Percentiles rank a stretch among this genome's conserved stretches.
These are phyloP conservation scores for Coemansia sp. DNA, from an alignment of 192 early-diverging fungal species.

Conservation along the genomic window DNA sequence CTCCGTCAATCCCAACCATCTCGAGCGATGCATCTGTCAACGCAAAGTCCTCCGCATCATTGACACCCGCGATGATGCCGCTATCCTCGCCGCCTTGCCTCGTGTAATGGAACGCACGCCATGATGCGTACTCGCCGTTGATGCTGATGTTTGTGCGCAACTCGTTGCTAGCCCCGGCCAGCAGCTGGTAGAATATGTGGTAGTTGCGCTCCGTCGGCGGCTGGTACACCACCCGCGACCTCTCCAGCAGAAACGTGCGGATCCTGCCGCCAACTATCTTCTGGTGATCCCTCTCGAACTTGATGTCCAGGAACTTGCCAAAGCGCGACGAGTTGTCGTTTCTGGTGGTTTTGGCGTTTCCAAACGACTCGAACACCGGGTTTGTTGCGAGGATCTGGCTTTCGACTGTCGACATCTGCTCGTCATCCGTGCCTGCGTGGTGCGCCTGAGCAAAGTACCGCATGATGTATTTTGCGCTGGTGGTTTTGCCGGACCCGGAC, in stretches of 20 bases:
- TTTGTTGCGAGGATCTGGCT: slow-evolving; percentile 70
- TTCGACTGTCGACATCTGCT: slow-evolving; percentile 49
- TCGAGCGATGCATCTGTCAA: slow-evolving; percentile 78
- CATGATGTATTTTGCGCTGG: slow-evolving; percentile 97
- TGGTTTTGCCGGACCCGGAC: slow-evolving; percentile 96
- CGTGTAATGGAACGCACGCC: slow-evolving; percentile 51
- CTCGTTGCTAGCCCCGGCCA: slow-evolving; percentile 72
- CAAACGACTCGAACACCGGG: slow-evolving; percentile 85
- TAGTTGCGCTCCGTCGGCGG: slow-evolving; percentile 80
- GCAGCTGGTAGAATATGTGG: slow-evolving; percentile 95
- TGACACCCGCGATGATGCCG: slow-evolving; percentile 50
- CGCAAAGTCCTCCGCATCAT: slow-evolving; percentile 63
- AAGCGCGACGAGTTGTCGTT: slow-evolving; percentile 87
- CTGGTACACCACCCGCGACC: slow-evolving; percentile 70
- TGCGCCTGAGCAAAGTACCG: slow-evolving; percentile 88
- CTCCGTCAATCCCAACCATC: slow-evolving; percentile 75
- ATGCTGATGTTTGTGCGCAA: slow-evolving; percentile 71
- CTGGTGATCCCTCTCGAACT: slow-evolving; percentile 78
- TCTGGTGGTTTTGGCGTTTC: slow-evolving; percentile 73
- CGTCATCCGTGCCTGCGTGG: slow-evolving; percentile 58
- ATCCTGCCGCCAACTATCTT: slow-evolving; percentile 82
- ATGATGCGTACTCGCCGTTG: slow-evolving; percentile 67
- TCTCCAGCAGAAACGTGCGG: slow-evolving; percentile 86
- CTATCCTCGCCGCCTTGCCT: slow-evolving; percentile 53
- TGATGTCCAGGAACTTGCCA: slow-evolving; percentile 81